Evolutionary conservation across 2,329 filamentous ascomycete genomes (phyloP).

Genomic region (Alternaria dauci): DNA sequence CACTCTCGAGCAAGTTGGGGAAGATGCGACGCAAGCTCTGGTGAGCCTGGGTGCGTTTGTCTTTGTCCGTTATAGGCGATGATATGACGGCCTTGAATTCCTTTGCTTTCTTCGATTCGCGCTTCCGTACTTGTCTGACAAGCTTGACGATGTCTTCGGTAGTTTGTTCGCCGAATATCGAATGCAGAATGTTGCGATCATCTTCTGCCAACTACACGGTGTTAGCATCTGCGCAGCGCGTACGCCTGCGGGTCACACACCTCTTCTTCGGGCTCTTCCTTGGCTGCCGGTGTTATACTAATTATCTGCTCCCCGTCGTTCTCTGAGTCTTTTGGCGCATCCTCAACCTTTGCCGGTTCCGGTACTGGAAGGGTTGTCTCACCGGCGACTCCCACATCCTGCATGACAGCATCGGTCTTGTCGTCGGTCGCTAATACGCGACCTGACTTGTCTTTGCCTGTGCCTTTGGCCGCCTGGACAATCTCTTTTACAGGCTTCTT

Average conservation of each 20-base stretch:
- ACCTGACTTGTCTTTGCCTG: slow-evolving; percentile 20
- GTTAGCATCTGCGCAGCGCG: slow-evolving; percentile 13
- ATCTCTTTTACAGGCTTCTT: slow-evolving; percentile 31
- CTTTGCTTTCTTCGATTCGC: slow-evolving; percentile 64
- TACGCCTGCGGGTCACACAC: slow-evolving; percentile 15
- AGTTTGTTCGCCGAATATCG: slow-evolving; percentile 62
- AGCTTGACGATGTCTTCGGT: slow-evolving; percentile 63
- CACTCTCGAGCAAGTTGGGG: slow-evolving; percentile 77
- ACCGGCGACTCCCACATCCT: slow-evolving; percentile 18
- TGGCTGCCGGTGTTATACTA: slow-evolving; percentile 5
- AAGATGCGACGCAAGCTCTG: slow-evolving; percentile 79
- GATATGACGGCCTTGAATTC: slow-evolving; percentile 64
- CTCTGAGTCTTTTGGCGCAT: slow-evolving; percentile 19
- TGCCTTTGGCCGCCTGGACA: slow-evolving; percentile 12
- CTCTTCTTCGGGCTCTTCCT: slow-evolving; percentile 24
- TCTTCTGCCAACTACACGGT: slow-evolving; percentile 46
- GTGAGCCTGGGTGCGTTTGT: slow-evolving; percentile 69
- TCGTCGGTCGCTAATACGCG: slow-evolving; percentile 32
- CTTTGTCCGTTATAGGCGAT: slow-evolving; percentile 66
- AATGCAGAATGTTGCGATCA: slow-evolving; percentile 49
- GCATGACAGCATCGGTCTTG: slow-evolving; percentile 30
- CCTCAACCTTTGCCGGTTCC: background rate
- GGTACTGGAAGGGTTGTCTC: slow-evolving; percentile 24
- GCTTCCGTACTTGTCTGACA: slow-evolving; percentile 62
- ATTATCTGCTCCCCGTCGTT: background rate